Evolutionary conservation across 768 basidiomycete species (phyloP).

Genomic region (Suillus cothurnatus): DNA sequence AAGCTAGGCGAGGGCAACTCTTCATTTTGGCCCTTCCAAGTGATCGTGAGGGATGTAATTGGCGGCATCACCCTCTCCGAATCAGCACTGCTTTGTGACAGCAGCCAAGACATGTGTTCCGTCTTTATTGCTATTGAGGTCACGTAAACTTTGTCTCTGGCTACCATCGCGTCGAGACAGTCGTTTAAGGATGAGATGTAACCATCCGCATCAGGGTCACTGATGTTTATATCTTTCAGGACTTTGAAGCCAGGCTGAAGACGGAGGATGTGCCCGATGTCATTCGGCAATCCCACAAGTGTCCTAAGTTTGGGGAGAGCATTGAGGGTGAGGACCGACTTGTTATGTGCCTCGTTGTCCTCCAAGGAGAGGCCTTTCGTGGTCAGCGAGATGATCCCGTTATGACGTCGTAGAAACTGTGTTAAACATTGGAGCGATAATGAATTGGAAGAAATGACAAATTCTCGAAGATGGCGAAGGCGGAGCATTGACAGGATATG

Average conservation of each 20-base stretch:
- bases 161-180: conserved; percentile 5
- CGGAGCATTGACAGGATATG: conserved; percentile 4
- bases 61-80: not conserved
- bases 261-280: conserved; percentile 2
- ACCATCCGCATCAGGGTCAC: conserved; percentile 2
- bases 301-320: not conserved
- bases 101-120: conserved; percentile 3
- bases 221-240: not conserved
- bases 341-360: not conserved
- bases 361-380: not conserved
- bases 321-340: not conserved
- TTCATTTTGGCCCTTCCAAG: conserved; percentile 2
- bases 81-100: not conserved
- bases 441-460: conserved; percentile 4
- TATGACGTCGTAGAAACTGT: conserved; percentile 3
- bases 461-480: conserved; percentile 6
- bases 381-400: conserved; percentile 2
- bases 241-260: conserved; percentile 1
- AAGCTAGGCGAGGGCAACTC: conserved; percentile 1
- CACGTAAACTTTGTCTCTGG: conserved; percentile 1
- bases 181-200: conserved; percentile 4
- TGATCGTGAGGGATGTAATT: not conserved
- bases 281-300: conserved; percentile 5
- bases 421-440: conserved; percentile 2
- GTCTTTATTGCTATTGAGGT: conserved; percentile 6